phyloP scores from a whole-genome alignment of 108 stramenopile species.

The Skeletonema tropicum region DNA sequence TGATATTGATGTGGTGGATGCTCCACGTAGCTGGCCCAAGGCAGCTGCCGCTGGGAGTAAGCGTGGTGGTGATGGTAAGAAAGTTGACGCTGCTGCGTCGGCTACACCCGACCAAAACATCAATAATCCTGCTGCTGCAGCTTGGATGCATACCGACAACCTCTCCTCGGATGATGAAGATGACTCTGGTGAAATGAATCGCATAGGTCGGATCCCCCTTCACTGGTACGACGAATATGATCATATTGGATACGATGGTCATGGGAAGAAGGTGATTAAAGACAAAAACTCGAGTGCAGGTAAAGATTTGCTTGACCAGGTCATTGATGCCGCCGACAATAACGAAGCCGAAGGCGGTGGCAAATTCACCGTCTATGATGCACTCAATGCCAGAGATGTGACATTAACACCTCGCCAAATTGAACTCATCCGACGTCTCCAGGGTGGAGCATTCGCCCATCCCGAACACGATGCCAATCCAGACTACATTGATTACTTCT shows the following conservation, averaged over 20 bases:
- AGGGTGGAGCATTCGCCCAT: conserved; percentile 94
- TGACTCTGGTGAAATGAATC: conserved; percentile 81
- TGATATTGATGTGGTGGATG: conserved; percentile 65
- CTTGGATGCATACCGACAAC: conserved; percentile 92
- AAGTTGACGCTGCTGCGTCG: conserved; percentile 1
- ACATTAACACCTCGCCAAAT: conserved; percentile 89
- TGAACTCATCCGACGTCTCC: conserved; percentile 93
- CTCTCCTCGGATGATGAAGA: conserved; percentile 98
- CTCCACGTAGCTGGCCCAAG: conserved; percentile 63
- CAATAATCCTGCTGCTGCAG: conserved; percentile 22
- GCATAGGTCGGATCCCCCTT: conserved; percentile 95
- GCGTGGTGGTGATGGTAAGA: conserved; percentile 31
- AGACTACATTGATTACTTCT: conserved; percentile 94
- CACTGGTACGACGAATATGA: conserved; percentile 98
- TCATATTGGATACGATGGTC: conserved; percentile 95
- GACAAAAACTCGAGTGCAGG: conserved; percentile 50
- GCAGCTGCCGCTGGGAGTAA: conserved; percentile 21
- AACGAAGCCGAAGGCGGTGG: conserved; percentile 19
- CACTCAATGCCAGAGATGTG: conserved; percentile 91
- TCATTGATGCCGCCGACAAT: conserved; percentile 78
- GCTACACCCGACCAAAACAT: not conserved
- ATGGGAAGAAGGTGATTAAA: conserved; percentile 88
- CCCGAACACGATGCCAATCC: conserved; percentile 93
- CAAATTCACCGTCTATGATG: conserved; percentile 93
- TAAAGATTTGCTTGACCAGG: conserved; percentile 75